These are phyloP conservation scores for Ophiosphaerella narmari DNA, from an alignment of 2,329 filamentous ascomycete species.

Conservation along the genomic window DNA sequence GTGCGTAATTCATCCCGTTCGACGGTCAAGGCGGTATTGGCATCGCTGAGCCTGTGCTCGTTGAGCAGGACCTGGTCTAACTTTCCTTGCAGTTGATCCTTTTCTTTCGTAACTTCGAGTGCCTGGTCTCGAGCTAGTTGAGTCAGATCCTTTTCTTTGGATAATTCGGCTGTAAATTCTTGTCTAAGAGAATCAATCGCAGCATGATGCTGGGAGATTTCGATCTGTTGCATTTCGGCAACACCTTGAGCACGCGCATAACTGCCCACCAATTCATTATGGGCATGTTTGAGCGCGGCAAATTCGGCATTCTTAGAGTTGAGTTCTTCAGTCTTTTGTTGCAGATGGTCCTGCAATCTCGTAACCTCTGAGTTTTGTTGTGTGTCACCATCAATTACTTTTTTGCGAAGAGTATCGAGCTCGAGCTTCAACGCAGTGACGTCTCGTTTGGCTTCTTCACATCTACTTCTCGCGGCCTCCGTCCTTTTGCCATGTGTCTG, in stretches of 20 bases:
- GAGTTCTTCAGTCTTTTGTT: slow-evolving; percentile 6
- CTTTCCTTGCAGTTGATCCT: slow-evolving; percentile 6
- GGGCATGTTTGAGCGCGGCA: slow-evolving; percentile 3
- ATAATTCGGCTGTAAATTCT: slow-evolving; percentile 9
- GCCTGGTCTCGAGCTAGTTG: slow-evolving; percentile 6
- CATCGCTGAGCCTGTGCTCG: slow-evolving; percentile 10
- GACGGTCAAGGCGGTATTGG: slow-evolving; percentile 2
- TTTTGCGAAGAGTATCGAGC: slow-evolving; percentile 9
- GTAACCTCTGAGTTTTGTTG: slow-evolving; percentile 4
- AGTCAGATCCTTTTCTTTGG: slow-evolving; percentile 12
- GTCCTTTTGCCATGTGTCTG: slow-evolving; percentile 8
- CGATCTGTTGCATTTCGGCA: slow-evolving; percentile 6
- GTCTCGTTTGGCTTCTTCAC: slow-evolving; percentile 7
- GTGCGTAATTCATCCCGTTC: slow-evolving; percentile 17
- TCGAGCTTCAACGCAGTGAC: slow-evolving; percentile 6
- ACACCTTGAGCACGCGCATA: slow-evolving; percentile 8
- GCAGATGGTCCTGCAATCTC: slow-evolving; percentile 12
- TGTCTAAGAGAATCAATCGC: slow-evolving; percentile 12
- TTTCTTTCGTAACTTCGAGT: slow-evolving; percentile 13
- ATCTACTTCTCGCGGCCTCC: slow-evolving; percentile 7
- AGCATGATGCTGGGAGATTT: slow-evolving; percentile 13
- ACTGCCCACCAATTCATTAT: not conserved
- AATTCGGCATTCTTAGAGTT: slow-evolving; percentile 7
- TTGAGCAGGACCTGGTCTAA: slow-evolving; percentile 13
- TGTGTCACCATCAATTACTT: slow-evolving; percentile 2